phyloP scores from a whole-genome alignment of 2,329 filamentous ascomycete species.

The Hypocreales sp. region DNA sequence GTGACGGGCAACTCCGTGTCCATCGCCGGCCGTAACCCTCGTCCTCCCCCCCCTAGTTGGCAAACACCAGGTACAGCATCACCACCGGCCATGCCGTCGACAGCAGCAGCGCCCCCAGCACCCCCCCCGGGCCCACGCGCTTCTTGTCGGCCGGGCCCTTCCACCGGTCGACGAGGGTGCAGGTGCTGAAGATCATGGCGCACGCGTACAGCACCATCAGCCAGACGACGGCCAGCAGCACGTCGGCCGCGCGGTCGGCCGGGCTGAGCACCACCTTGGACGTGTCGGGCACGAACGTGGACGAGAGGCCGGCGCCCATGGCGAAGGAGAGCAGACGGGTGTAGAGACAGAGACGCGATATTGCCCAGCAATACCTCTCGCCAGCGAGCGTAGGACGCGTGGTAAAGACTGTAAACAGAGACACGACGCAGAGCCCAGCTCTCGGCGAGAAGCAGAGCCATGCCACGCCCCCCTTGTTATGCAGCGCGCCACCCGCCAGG shows the following conservation, averaged over 20 bases:
- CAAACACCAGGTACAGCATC: slow-evolving; percentile 15
- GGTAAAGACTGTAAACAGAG: background rate
- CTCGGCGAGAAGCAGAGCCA: no score
- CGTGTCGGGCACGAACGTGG: slow-evolving; percentile 19
- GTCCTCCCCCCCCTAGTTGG: no score
- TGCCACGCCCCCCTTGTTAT: no score
- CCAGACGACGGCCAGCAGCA: slow-evolving; percentile 20
- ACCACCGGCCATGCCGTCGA: slow-evolving; percentile 21
- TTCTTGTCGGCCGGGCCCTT: slow-evolving; percentile 20
- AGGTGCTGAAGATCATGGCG: slow-evolving; percentile 25
- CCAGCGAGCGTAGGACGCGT: background rate
- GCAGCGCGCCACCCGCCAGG: no score
- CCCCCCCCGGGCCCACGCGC: slow-evolving; percentile 11
- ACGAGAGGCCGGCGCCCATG: slow-evolving; percentile 27
- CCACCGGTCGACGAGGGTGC: slow-evolving; percentile 26
- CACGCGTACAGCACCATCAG: slow-evolving; percentile 17
- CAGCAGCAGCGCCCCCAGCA: slow-evolving; percentile 15
- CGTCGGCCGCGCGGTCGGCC: slow-evolving; percentile 13
- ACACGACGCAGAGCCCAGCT: no score
- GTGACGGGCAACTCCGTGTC: no score
- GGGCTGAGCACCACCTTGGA: slow-evolving; percentile 17
- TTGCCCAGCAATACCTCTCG: background rate
- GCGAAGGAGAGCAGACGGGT: background rate
- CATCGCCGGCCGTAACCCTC: background rate
- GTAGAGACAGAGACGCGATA: background rate